Evolutionary conservation across 116 monocot species (phyloP).

Genomic region (Posidonia oceanica): DNA sequence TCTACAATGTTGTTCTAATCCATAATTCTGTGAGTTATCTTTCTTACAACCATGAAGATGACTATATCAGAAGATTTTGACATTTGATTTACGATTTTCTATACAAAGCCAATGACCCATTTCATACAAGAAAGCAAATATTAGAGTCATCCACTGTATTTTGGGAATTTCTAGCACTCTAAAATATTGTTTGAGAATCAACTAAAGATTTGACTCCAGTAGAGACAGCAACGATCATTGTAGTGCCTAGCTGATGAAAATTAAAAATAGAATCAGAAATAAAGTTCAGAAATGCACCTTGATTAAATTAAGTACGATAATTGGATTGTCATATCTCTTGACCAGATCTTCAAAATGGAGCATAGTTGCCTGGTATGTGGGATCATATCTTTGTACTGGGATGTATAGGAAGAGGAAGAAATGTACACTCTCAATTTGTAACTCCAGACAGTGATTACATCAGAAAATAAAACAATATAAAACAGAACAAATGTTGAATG

Average conservation of each 20-base stretch:
- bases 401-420: constrained; percentile 10
- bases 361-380: constrained; percentile 88
- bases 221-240: too few species aligned
- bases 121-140: too few species aligned
- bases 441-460: neutral
- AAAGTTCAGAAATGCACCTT: constrained; percentile 50
- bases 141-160: too few species aligned
- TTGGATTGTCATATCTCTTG: constrained; percentile 87
- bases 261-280: constrained; percentile 2
- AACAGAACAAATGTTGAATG: neutral
- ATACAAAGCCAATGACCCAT: too few species aligned
- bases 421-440: neutral
- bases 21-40: too few species aligned
- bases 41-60: too few species aligned
- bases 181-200: too few species aligned
- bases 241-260: neutral
- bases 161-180: too few species aligned
- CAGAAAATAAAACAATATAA: neutral
- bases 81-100: too few species aligned
- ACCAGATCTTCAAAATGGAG: constrained; percentile 91
- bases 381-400: constrained; percentile 98
- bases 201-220: too few species aligned
- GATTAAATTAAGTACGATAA: constrained; percentile 94
- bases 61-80: too few species aligned
- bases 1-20: too few species aligned